Evolutionary conservation across 768 basidiomycete species (phyloP).

Genomic region (Pseudohyphozyma bogoriensis): DNA sequence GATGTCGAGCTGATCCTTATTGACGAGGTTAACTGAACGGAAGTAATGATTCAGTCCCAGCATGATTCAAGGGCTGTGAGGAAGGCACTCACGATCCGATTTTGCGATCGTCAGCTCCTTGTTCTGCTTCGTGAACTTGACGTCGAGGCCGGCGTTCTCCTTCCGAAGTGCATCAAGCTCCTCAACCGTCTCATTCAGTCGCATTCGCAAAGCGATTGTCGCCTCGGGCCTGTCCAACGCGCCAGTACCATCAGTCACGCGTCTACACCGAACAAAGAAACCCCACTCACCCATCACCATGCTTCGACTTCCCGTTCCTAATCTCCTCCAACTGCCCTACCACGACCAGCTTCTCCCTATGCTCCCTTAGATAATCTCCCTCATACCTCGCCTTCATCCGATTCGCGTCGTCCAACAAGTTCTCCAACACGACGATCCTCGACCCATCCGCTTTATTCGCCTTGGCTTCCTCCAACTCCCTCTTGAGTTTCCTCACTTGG

Average conservation of each 20-base stretch:
- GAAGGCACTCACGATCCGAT: constrained; percentile 56
- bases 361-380: constrained; percentile 69
- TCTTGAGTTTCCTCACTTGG: constrained; percentile 65
- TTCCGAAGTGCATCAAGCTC: constrained; percentile 62
- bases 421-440: constrained; percentile 73
- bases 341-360: constrained; percentile 68
- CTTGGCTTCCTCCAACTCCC: constrained; percentile 65
- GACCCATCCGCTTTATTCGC: constrained; percentile 69
- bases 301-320: constrained; percentile 60
- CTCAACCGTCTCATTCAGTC: constrained; percentile 76
- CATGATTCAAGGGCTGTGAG: neutral
- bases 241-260: neutral
- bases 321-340: constrained; percentile 81
- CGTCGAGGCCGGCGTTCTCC: constrained; percentile 59
- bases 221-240: constrained; percentile 57
- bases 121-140: constrained; percentile 52
- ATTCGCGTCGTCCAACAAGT: constrained; percentile 80
- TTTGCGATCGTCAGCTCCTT: constrained; percentile 71
- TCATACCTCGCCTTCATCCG: constrained; percentile 83
- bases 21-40: constrained; percentile 67
- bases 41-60: neutral
- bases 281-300: constrained; percentile 62
- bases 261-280: neutral
- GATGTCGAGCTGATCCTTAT: constrained; percentile 87
- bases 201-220: constrained; percentile 74